These are phyloP conservation scores for Colletotrichum sp. DNA, from an alignment of 2,329 filamentous ascomycete species.

Conservation along the genomic window DNA sequence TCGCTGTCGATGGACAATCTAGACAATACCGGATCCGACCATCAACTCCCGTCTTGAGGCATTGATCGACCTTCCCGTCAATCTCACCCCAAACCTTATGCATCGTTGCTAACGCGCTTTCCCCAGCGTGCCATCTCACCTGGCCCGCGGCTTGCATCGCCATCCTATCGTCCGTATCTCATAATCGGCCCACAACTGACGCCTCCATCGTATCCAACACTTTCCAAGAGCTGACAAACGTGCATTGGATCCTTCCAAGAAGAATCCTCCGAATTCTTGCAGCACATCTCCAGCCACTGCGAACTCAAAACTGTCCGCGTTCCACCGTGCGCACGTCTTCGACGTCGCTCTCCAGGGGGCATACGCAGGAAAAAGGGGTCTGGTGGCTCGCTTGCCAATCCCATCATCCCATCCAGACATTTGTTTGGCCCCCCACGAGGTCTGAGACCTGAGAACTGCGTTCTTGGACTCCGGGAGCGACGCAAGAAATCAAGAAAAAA, in stretches of 20 bases:
- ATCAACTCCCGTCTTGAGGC: not conserved
- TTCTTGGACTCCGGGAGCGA: not conserved
- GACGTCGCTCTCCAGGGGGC: not conserved
- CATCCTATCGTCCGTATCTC: not conserved
- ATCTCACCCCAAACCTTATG: slow-evolving; percentile 5
- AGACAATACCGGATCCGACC: slow-evolving; percentile 1
- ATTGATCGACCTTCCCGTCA: slow-evolving; percentile 13
- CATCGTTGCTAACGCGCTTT: not conserved
- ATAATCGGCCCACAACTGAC: not conserved
- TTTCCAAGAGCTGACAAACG: not conserved
- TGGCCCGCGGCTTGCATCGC: not conserved
- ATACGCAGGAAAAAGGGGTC: slow-evolving; percentile 11
- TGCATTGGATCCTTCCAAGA: not conserved
- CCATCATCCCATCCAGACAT: not conserved
- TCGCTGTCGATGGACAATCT: not conserved
- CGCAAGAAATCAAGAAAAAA: not conserved
- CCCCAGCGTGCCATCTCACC: not conserved
- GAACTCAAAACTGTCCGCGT: not conserved
- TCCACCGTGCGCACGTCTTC: slow-evolving; percentile 1
- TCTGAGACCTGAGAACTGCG: not conserved
- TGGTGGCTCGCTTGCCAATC: not conserved
- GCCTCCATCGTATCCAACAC: not conserved
- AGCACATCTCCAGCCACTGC: not conserved
- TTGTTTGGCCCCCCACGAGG: not conserved
- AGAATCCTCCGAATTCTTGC: not conserved